phyloP scores from a whole-genome alignment of 73 alveolate genomes.

The Loxodes magnus region DNA sequence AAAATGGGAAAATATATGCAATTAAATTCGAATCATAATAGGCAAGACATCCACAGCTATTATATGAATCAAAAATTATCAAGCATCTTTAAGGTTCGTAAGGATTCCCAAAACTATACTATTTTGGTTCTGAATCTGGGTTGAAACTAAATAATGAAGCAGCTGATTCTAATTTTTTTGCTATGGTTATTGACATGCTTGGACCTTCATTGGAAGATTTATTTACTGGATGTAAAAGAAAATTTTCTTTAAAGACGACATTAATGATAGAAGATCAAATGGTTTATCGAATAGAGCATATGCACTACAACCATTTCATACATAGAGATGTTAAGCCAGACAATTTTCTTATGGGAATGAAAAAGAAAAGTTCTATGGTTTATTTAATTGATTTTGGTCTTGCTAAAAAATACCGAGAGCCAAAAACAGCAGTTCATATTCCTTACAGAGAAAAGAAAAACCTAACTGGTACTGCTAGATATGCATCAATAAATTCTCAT shows the following conservation, averaged over 20 bases:
- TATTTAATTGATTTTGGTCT: slow-evolving; percentile 69
- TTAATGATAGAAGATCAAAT: slow-evolving; percentile 50
- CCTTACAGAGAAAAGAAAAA: slow-evolving; percentile 42
- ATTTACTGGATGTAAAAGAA: slow-evolving; percentile 23
- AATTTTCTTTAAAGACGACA: slow-evolving; percentile 52
- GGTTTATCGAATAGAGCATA: slow-evolving; percentile 48
- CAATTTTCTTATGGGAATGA: slow-evolving; percentile 60
- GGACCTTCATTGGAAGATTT: slow-evolving; percentile 58
- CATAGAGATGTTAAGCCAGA: slow-evolving; percentile 83
- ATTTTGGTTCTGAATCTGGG: not conserved
- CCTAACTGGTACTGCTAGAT: slow-evolving; percentile 75
- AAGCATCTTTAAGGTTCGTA: not conserved
- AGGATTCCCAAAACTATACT: not conserved
- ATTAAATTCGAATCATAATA: slow-evolving; percentile 31
- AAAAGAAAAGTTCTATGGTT: slow-evolving; percentile 28
- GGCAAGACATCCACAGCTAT: not conserved
- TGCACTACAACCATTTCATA: slow-evolving; percentile 47
- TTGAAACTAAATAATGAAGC: no score
- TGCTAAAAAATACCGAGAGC: slow-evolving; percentile 36
- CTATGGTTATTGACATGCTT: slow-evolving; percentile 54
- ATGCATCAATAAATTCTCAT: slow-evolving; percentile 52
- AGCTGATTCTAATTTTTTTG: no score
- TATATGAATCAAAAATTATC: not conserved
- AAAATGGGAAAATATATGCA: slow-evolving; percentile 38
- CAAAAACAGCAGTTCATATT: slow-evolving; percentile 24